phyloP scores from a whole-genome alignment of 331 rosid genomes.

The Acacia pycnantha region DNA sequence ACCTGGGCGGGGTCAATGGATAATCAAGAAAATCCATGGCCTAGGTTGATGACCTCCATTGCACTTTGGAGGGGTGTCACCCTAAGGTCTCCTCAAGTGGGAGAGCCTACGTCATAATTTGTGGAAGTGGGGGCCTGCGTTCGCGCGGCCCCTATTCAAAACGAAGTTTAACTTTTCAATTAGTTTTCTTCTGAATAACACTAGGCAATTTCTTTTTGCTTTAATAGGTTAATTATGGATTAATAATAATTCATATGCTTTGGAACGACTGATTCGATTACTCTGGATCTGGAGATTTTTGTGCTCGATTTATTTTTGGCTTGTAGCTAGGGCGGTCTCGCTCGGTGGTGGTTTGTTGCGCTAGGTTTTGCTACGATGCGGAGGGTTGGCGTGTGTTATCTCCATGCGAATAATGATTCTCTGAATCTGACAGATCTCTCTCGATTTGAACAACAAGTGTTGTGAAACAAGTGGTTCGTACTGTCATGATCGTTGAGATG shows the following conservation, averaged over 20 bases:
- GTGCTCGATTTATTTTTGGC: too few relatives aligned
- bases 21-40: neutral
- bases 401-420: neutral
- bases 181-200: too few relatives aligned
- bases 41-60: neutral
- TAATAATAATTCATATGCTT: too few relatives aligned
- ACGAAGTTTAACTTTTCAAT: rapidly evolving
- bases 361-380: too few relatives aligned
- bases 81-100: conserved; percentile 14
- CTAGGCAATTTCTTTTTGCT: too few relatives aligned
- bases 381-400: neutral
- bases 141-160: conserved; percentile 11
- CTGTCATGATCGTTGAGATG: too few relatives aligned
- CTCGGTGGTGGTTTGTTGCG: too few relatives aligned
- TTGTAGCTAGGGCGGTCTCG: too few relatives aligned
- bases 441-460: too few relatives aligned
- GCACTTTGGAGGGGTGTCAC: neutral
- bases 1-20: conserved; percentile 21
- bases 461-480: neutral
- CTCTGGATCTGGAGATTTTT: too few relatives aligned
- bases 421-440: neutral
- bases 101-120: conserved; percentile 26
- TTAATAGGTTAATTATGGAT: too few relatives aligned
- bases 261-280: too few relatives aligned
- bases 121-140: conserved; percentile 10